Conservation (phyloP, 2,329 filamentous ascomycete genomes). For the Uncinocarpus reesii region DNA sequence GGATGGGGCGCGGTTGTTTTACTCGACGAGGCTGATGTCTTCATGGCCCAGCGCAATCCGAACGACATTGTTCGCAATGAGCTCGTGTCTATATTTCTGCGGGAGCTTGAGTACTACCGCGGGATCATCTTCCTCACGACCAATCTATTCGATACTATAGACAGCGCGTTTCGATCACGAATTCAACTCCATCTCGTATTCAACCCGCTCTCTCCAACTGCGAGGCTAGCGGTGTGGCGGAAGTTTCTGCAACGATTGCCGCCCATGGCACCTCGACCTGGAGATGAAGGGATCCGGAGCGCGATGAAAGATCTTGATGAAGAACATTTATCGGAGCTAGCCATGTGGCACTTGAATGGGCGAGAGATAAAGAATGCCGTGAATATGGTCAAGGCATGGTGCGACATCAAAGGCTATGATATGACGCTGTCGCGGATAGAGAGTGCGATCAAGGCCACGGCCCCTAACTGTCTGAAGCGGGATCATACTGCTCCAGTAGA, state of each 20-base stretch:
- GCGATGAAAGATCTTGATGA: no score
- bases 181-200: slow-evolving; percentile 43
- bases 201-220: slow-evolving; percentile 30
- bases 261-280: no score
- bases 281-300: no score
- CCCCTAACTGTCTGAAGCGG: slow-evolving; percentile 23
- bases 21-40: slow-evolving; percentile 25
- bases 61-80: slow-evolving; percentile 20
- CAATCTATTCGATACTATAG: slow-evolving; percentile 28
- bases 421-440: slow-evolving; percentile 38
- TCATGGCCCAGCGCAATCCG: slow-evolving; percentile 19
- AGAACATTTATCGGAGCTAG: no score
- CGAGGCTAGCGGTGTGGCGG: no score
- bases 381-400: slow-evolving; percentile 41
- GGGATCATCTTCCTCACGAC: slow-evolving; percentile 32
- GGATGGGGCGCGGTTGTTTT: slow-evolving; percentile 29
- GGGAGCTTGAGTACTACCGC: slow-evolving; percentile 31
- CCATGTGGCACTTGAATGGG: no score
- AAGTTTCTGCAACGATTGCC: no score
- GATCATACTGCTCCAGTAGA: slow-evolving; percentile 8
- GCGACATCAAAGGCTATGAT: slow-evolving; percentile 36
- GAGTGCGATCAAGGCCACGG: slow-evolving; percentile 40
- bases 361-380: slow-evolving; percentile 42
- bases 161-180: slow-evolving; percentile 34
- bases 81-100: slow-evolving; percentile 28